Percentiles rank a stretch among this genome's conserved stretches.
Conservation (phyloP, 495 filamentous ascomycete genomes). For the Pseudoneurospora amorphoporcata region DNA sequence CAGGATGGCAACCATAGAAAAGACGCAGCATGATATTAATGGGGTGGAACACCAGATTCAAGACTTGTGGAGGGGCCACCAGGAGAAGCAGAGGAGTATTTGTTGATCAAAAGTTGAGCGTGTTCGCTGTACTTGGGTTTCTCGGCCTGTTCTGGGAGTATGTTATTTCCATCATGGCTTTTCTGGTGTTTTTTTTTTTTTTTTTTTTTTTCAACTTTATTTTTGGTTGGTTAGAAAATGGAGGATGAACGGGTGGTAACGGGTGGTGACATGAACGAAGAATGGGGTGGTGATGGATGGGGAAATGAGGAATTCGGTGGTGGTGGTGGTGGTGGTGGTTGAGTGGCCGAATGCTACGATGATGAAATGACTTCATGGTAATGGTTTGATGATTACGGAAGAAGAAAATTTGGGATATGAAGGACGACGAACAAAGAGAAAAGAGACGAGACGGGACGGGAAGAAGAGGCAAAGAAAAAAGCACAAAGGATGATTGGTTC, state of each 20-base stretch:
- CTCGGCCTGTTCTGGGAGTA: not conserved
- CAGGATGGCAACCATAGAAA: slow-evolving; percentile 72
- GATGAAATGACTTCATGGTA: not conserved
- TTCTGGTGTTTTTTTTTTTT: not conserved
- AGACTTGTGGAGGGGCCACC: slow-evolving; percentile 40
- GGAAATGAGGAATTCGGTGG: not conserved
- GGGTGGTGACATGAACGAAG: not conserved
- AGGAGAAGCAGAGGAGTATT: slow-evolving; percentile 22
- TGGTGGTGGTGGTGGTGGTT: not conserved
- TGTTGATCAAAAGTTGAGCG: not conserved
- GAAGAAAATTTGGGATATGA: not conserved
- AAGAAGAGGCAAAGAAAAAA: not conserved
- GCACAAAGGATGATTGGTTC: not conserved
- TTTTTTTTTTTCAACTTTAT: not conserved
- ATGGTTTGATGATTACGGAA: not conserved
- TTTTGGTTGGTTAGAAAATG: not conserved
- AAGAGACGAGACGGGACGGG: not conserved
- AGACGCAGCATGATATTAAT: slow-evolving; percentile 52
- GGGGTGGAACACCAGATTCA: slow-evolving; percentile 58
- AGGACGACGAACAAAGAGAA: not conserved
- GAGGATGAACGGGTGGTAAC: not conserved
- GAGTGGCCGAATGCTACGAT: not conserved
- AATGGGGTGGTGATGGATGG: not conserved
- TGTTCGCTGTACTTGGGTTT: not conserved
- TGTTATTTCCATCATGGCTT: not conserved